Evolutionary conservation across 2,329 filamentous ascomycete species (phyloP).

Genomic region (Chlorencoelia australis): DNA sequence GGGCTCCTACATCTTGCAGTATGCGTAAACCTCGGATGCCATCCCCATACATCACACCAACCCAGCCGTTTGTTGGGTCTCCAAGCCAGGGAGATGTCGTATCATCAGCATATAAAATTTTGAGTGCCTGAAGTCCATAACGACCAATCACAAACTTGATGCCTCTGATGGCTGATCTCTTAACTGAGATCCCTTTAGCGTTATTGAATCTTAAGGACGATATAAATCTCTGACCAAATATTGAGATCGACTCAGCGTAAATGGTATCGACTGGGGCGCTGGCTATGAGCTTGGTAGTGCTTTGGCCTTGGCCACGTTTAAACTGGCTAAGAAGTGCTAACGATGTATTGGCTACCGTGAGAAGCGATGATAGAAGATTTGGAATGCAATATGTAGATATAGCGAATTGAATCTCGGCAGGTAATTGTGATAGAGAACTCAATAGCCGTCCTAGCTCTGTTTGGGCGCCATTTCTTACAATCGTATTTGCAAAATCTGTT

Average conservation of each 20-base stretch:
- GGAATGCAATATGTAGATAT: not conserved
- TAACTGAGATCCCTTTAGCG: not conserved
- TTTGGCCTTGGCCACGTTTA: not conserved
- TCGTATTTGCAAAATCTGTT: not conserved
- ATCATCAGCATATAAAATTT: not conserved
- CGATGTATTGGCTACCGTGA: not conserved
- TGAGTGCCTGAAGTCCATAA: conserved; percentile 1
- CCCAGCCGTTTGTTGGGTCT: not conserved
- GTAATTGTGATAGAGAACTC: not conserved
- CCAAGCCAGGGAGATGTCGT: conserved; percentile 1
- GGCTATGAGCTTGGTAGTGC: not conserved
- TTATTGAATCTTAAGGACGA: not conserved
- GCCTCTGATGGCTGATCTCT: not conserved
- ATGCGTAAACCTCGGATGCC: not conserved
- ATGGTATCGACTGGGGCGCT: not conserved
- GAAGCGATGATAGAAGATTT: not conserved
- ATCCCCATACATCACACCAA: not conserved
- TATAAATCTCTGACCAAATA: not conserved
- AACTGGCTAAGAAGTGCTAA: not conserved
- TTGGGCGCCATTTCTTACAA: not conserved
- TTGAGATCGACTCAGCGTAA: not conserved
- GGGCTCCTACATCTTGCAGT: not conserved
- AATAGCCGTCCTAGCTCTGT: not conserved
- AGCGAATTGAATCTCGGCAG: not conserved
- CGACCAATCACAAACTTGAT: not conserved